Base-by-base conservation (phyloP, 2,329 filamentous ascomycete species). In the Neofusicoccum sp. region DNA sequence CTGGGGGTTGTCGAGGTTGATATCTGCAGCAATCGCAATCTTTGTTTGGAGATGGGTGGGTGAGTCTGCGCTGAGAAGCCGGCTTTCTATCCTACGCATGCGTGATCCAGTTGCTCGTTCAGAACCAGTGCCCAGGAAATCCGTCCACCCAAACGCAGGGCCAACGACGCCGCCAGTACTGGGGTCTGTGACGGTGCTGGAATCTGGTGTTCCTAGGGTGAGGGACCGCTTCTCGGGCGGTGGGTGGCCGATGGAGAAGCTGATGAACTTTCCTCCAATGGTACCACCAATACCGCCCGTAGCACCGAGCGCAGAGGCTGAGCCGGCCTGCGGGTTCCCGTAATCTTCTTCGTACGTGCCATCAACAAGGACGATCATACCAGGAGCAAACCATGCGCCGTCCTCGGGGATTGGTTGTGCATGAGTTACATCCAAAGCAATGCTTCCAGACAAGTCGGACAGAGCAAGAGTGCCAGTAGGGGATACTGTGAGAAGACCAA, bases 281-380 rank as follows among this genome's bases (percentile, higher is more conserved):
- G 90, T 91, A 12, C 93, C 94, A 44, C 94, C 94, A 31, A 97
- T 88, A 45, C 94, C 94, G 52, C 87, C 89, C 67, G 87, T 90
- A 4, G 90, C 89, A 56, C 91, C 90, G 4, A 96, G 81, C 1
- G 77, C 76, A 44, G 74, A 75, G 0, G 85, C 75, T 22, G 73
- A 74, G 0, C 86, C 87, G 22, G 87, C 88, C 14, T 89, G 88
- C 1, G 83, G 79, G 22, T 86, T 88, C 66, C 88, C 85, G 65
- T 93, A 92, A 69, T 97, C 93, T 74, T 98, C 95, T 74, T 97
- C 93, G 72, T 99, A 99, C n/a, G 94, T 88, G 6, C 95, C 95
- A 71, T 99, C 95, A 0, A 97, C 87, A 0, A 99, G 84, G 3
- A 98, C 91, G 52, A 99, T 91, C 93, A 98, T 98, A 3, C 96